Percentiles rank a stretch among this genome's conserved stretches.
phyloP scores from a whole-genome alignment of 441 rosid genomes.

The Croton setiger region DNA sequence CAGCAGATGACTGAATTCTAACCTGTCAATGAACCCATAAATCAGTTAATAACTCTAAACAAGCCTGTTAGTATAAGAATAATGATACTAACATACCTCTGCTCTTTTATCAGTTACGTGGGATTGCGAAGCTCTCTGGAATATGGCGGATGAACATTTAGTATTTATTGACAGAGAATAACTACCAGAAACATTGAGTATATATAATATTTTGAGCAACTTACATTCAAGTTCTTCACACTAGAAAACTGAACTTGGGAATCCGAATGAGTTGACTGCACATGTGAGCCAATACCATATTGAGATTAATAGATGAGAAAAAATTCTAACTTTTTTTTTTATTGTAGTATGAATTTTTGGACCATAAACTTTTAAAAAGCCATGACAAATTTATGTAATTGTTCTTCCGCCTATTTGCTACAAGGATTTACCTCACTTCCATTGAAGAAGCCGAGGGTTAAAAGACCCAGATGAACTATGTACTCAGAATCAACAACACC shows the following conservation, averaged over 20 bases:
- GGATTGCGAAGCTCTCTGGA: slow-evolving; percentile 40
- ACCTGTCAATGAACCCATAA: slow-evolving; percentile 39
- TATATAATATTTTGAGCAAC: not conserved
- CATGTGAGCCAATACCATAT: not conserved
- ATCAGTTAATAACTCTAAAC: not conserved
- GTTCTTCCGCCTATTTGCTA: not conserved
- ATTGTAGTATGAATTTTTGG: too few relatives aligned
- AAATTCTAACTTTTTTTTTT: not conserved
- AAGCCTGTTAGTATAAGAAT: not conserved
- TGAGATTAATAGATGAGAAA: not conserved
- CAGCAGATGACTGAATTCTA: slow-evolving; percentile 61
- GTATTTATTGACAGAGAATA: not conserved
- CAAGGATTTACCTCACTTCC: slow-evolving; percentile 37
- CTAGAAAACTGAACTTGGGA: not conserved
- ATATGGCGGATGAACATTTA: slow-evolving; percentile 1
- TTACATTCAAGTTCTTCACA: not conserved
- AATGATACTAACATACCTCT: slow-evolving; percentile 36
- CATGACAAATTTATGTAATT: not conserved
- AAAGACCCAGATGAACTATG: slow-evolving; percentile 71
- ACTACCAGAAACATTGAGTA: not conserved
- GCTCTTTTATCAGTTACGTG: slow-evolving; percentile 52
- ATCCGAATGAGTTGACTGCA: slow-evolving; percentile 8
- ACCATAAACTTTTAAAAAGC: not conserved
- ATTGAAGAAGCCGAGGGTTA: slow-evolving; percentile 58
- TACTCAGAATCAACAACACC: slow-evolving; percentile 90